Conservation (phyloP, 495 filamentous ascomycete species). For the Penicillium daleae region DNA sequence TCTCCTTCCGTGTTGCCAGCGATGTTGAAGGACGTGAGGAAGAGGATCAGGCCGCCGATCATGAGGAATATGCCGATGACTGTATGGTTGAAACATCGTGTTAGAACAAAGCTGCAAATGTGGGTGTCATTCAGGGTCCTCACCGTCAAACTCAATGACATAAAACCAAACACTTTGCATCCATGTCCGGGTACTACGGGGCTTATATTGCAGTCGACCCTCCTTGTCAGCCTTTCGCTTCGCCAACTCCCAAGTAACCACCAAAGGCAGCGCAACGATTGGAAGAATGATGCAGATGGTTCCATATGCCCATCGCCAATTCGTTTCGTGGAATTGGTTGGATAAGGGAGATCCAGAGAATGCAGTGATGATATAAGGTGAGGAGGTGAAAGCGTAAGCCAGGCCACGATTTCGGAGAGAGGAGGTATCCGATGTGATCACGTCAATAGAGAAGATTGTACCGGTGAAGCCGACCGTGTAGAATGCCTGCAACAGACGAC, state of each 20-base stretch:
- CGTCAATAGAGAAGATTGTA: constrained; percentile 55
- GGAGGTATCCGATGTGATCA: constrained; percentile 66
- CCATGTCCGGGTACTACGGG: constrained; percentile 44
- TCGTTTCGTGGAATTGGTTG: constrained; percentile 48
- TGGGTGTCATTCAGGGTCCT: neutral
- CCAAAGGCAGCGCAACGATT: constrained; percentile 53
- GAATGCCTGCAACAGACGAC: constrained; percentile 37
- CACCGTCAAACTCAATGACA: constrained; percentile 60
- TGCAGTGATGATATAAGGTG: constrained; percentile 55
- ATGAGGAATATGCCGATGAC: constrained; percentile 60
- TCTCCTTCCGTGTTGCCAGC: constrained; percentile 44
- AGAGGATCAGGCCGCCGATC: constrained; percentile 57
- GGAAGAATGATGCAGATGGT: constrained; percentile 61
- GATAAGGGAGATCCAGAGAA: constrained; percentile 36
- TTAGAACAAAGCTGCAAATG: neutral
- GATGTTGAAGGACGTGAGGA: constrained; percentile 64
- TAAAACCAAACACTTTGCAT: constrained; percentile 52
- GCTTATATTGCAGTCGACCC: constrained; percentile 31
- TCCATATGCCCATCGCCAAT: constrained; percentile 65
- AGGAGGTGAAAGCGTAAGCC: constrained; percentile 59
- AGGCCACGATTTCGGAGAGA: constrained; percentile 60
- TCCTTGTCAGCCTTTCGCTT: constrained; percentile 55
- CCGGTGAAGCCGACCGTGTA: constrained; percentile 60
- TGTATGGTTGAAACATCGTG: constrained; percentile 14
- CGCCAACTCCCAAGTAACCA: constrained; percentile 52